These are phyloP conservation scores for Ceratocystis diversiconidia DNA, from an alignment of 2,329 filamentous ascomycete genomes.

Conservation along the genomic window DNA sequence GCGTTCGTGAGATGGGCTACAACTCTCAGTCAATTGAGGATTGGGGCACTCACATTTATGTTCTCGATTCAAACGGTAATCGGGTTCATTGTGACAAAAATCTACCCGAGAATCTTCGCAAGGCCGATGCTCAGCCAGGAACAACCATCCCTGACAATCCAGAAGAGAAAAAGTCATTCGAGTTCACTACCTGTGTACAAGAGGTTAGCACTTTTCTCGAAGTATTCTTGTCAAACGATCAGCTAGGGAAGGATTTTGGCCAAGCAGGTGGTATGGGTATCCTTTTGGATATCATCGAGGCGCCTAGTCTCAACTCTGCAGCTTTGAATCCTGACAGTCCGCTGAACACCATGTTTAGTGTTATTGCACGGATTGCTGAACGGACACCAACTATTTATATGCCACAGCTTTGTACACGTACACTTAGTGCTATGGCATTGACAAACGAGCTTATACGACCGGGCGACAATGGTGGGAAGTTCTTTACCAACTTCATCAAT, in stretches of 20 bases:
- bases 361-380: conserved; percentile 45
- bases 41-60: conserved; percentile 67
- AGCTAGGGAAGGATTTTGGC: conserved; percentile 60
- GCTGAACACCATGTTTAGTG: conserved; percentile 13
- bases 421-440: conserved; percentile 52
- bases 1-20: conserved; percentile 61
- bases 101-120: conserved; percentile 23
- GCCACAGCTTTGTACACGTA: conserved; percentile 63
- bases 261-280: conserved; percentile 68
- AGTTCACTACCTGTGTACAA: conserved; percentile 14
- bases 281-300: conserved; percentile 68
- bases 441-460: conserved; percentile 49
- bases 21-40: conserved; percentile 53
- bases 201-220: conserved; percentile 56
- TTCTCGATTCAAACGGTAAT: conserved; percentile 43
- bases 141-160: background rate
- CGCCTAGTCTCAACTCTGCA: conserved; percentile 61
- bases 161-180: conserved; percentile 11
- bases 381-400: conserved; percentile 66
- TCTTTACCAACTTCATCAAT: conserved; percentile 54
- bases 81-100: conserved; percentile 35
- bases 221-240: conserved; percentile 59
- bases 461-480: conserved; percentile 40
- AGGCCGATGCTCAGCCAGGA: conserved; percentile 19
- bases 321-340: conserved; percentile 34